phyloP scores from a whole-genome alignment of 208 protist genomes.

The Trypanosoma mega region DNA sequence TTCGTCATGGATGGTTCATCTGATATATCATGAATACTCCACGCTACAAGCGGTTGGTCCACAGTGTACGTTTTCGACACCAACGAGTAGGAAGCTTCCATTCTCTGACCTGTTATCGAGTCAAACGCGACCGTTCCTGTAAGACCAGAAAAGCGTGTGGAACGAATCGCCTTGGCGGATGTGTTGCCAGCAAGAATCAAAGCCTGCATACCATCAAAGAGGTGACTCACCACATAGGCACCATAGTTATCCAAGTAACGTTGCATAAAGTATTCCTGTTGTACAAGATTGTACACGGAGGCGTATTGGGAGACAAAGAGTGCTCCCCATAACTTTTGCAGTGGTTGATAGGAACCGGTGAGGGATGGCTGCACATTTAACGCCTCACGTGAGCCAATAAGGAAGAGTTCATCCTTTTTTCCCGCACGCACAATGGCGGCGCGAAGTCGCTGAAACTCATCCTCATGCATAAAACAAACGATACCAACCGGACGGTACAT shows the following conservation, averaged over 20 bases:
- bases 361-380: constrained; percentile 55
- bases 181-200: constrained; percentile 37
- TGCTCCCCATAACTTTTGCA: constrained; percentile 46
- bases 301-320: constrained; percentile 72
- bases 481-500: constrained; percentile 47
- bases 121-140: constrained; percentile 76
- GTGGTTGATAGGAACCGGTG: constrained; percentile 25
- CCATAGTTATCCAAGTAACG: constrained; percentile 58
- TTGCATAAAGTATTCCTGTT: constrained; percentile 40
- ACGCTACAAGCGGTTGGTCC: constrained; percentile 54
- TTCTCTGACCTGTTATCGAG: constrained; percentile 63
- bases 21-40: constrained; percentile 45
- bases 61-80: constrained; percentile 44
- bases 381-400: constrained; percentile 64
- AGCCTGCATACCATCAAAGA: constrained; percentile 74
- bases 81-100: constrained; percentile 52
- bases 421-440: constrained; percentile 41
- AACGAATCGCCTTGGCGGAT: constrained; percentile 43
- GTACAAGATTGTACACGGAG: constrained; percentile 35
- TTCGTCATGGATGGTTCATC: constrained; percentile 29
- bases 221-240: constrained; percentile 77
- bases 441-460: constrained; percentile 52
- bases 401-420: constrained; percentile 38
- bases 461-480: constrained; percentile 59
- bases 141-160: constrained; percentile 59